These are phyloP conservation scores for Eutrema japonicum DNA, from an alignment of 345 rosid genomes.

Conservation along the genomic window DNA sequence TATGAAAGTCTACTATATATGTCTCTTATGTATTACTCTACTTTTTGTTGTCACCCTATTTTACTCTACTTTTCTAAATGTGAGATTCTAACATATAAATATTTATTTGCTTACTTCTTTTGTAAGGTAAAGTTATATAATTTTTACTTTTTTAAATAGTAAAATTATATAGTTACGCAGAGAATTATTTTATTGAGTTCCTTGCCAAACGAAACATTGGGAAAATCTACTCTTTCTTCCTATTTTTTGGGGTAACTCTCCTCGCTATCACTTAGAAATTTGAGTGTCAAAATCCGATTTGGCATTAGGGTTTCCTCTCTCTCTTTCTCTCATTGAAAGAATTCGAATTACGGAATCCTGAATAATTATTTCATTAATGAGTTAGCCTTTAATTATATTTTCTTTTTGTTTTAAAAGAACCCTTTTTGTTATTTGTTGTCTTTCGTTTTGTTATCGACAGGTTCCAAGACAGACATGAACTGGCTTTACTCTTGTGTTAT, in stretches of 20 bases:
- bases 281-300: conserved; percentile 3
- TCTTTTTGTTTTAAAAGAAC: neutral
- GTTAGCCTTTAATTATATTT: conserved; percentile 17
- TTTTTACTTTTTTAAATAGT: neutral
- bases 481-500: conserved; percentile 43
- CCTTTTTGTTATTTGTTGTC: conserved; percentile 20
- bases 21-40: neutral
- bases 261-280: neutral
- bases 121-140: neutral
- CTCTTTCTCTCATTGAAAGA: conserved; percentile 16
- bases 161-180: neutral
- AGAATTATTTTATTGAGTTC: conserved; percentile 22
- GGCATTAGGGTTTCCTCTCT: conserved; percentile 47
- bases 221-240: neutral
- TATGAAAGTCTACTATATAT: no score
- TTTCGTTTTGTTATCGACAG: conserved; percentile 50
- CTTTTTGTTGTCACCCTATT: no score
- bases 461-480: conserved; percentile 74
- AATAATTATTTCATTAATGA: conserved; percentile 35
- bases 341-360: conserved; percentile 32
- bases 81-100: neutral
- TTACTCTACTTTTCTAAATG: neutral
- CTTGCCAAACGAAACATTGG: conserved; percentile 20
- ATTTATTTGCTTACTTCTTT: neutral
- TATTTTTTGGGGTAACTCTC: neutral